Evolutionary conservation across 2,329 filamentous ascomycete species (phyloP).

Genomic region (Sporothrix mexicana): DNA sequence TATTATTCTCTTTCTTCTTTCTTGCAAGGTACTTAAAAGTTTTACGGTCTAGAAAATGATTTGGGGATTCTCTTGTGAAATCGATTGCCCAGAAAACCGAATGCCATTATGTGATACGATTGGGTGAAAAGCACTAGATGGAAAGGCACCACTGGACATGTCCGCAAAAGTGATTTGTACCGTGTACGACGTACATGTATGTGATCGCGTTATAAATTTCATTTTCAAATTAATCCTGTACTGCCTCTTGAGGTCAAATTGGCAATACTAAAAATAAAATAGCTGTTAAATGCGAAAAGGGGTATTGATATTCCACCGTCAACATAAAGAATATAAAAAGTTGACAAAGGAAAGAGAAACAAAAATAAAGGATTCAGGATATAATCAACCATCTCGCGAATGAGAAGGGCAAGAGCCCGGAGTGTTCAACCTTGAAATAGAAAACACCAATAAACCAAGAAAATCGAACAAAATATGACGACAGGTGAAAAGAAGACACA

Average conservation of each 20-base stretch:
- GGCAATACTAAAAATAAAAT: neutral
- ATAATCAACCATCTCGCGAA: neutral
- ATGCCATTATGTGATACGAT: too few relatives aligned
- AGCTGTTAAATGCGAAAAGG: neutral
- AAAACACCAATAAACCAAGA: neutral
- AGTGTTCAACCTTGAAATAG: neutral
- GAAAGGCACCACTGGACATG: too few relatives aligned
- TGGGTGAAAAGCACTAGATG: too few relatives aligned
- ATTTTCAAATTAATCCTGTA: slow-evolving; percentile 1
- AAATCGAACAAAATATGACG: neutral
- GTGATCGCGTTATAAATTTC: slow-evolving; percentile 5
- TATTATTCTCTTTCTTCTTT: neutral
- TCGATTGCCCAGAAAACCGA: neutral
- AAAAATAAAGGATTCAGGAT: neutral
- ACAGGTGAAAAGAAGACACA: neutral
- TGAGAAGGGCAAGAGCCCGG: neutral
- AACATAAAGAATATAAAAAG: neutral
- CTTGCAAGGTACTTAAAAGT: slow-evolving; percentile 1
- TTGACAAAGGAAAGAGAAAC: neutral
- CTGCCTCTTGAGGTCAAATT: too few relatives aligned
- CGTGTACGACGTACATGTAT: too few relatives aligned
- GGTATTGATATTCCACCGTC: slow-evolving; percentile 27
- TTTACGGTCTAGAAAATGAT: neutral
- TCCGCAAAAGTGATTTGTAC: neutral
- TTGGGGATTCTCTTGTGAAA: neutral